Evolutionary conservation across 2,329 filamentous ascomycete genomes (phyloP), one percentile per base, ranked within the genome.

Genomic region (Pseudocercospora macadamiae): DNA sequence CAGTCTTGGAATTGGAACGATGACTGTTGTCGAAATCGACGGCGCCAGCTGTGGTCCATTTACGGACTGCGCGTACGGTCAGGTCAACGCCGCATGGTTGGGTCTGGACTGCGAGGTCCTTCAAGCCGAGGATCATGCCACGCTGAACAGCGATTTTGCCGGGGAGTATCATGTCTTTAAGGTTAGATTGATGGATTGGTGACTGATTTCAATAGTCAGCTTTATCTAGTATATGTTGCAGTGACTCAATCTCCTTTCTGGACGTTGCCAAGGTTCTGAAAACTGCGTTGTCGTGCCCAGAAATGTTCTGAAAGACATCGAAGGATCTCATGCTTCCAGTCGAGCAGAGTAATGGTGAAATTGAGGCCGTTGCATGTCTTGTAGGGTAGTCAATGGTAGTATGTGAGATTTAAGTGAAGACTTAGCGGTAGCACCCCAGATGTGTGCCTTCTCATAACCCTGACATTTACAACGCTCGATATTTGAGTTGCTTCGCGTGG

Each of bases 61-160:
- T 16, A 1, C 52, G 34, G 10, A 63, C 19, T 18, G 52, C 44
- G 14, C 57, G 61, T 1, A 66, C 60, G 26, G 48, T 61, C 23
- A 66, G 51, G 26, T 66, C 64, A 30, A 66, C 51, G 37, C 59
- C 64, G 45, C 62, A 66, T 4, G 64, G 64, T 36, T 66, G 64
- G 10, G 36, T 14, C 54, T 66, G 64, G 16, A 60, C 2, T 10
- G 42, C 18, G 3, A 39, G 2, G 36, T 62, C 49, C 12, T 34
- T 48, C 6, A 65, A 54, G 12, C 51, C 19, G 14, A 8, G 18
- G 52, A 65, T 60, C 14, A 65, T 47, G 28, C 44, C 23, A 0
- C 63, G 45, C 3, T 62, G 19, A 23, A 64, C 49, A 7, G 53
- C 57, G 4, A 44, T 10, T 19, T 51, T 54, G 18, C 63, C 61